phyloP scores from a whole-genome alignment of 208 protist species.

The Phytomonas sp. region DNA sequence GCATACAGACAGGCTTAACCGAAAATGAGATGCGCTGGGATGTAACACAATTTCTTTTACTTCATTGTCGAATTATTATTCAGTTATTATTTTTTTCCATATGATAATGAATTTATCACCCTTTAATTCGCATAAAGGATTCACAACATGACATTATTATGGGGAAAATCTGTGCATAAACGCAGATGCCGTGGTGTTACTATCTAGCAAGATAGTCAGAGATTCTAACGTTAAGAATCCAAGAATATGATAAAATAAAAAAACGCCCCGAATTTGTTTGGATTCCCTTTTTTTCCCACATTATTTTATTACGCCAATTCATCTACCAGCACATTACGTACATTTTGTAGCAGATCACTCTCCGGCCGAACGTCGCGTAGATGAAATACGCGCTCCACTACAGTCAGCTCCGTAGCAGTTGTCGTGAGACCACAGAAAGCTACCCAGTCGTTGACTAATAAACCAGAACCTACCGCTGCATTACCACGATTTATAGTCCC shows the following conservation, averaged over 20 bases:
- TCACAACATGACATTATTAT: background rate
- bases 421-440: conserved; percentile 98
- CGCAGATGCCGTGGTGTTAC: background rate
- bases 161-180: background rate
- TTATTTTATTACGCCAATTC: conserved; percentile 62
- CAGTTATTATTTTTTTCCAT: background rate
- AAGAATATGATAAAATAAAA: no score
- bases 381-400: conserved; percentile 99
- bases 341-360: conserved; percentile 73
- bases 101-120: background rate
- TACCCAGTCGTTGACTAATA: conserved; percentile 99
- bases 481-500: conserved; percentile 99
- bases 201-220: background rate
- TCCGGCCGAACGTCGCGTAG: conserved; percentile 72
- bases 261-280: background rate
- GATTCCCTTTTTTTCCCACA: conserved; percentile 8
- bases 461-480: conserved; percentile 88
- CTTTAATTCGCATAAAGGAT: background rate
- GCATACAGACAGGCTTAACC: background rate
- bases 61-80: background rate
- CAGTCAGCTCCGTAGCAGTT: conserved; percentile 98
- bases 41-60: background rate
- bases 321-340: conserved; percentile 81
- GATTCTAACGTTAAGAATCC: no score
- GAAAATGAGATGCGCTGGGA: background rate